Percentiles rank a stretch among this genome's conserved stretches.
phyloP scores from a whole-genome alignment of 2,329 filamentous ascomycete genomes.

The Aspergillus bombycis region DNA sequence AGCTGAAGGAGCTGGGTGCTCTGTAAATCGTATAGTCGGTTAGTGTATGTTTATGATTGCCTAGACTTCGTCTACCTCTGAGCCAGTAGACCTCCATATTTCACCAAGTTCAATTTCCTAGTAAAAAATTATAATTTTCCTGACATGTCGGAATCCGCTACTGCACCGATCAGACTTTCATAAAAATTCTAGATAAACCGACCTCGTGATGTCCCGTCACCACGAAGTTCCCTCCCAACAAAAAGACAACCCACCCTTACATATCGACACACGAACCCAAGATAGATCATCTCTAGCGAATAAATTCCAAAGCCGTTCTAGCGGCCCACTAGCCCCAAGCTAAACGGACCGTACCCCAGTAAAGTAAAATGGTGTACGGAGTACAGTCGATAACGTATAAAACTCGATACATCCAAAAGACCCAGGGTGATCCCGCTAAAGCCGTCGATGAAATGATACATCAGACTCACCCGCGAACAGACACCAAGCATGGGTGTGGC shows the following conservation, averaged over 20 bases:
- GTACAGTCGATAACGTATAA: no score
- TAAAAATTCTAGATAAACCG: neutral
- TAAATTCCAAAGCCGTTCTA: neutral
- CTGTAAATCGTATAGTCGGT: constrained; percentile 56
- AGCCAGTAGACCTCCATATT: neutral
- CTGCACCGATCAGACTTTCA: neutral
- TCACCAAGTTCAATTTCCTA: neutral
- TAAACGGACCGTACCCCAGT: neutral
- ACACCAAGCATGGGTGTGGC: constrained; percentile 2
- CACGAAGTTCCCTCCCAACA: neutral
- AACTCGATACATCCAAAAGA: constrained; percentile 1
- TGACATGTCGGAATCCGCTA: constrained; percentile 1
- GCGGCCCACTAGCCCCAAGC: neutral
- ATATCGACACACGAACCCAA: neutral
- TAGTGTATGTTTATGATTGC: constrained; percentile 23
- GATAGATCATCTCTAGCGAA: neutral
- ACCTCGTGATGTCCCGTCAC: neutral
- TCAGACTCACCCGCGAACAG: neutral
- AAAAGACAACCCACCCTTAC: neutral
- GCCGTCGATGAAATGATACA: neutral
- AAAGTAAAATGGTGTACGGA: neutral
- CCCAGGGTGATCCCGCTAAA: neutral
- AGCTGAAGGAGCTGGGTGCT: constrained; percentile 94
- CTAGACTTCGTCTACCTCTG: neutral
- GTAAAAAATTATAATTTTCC: neutral